A percentile compares a stretch with the other conserved stretches of the same genome.
These are phyloP conservation scores for Paecilomyces fulvus DNA, from an alignment of 2,329 filamentous ascomycete genomes.

Conservation along the genomic window DNA sequence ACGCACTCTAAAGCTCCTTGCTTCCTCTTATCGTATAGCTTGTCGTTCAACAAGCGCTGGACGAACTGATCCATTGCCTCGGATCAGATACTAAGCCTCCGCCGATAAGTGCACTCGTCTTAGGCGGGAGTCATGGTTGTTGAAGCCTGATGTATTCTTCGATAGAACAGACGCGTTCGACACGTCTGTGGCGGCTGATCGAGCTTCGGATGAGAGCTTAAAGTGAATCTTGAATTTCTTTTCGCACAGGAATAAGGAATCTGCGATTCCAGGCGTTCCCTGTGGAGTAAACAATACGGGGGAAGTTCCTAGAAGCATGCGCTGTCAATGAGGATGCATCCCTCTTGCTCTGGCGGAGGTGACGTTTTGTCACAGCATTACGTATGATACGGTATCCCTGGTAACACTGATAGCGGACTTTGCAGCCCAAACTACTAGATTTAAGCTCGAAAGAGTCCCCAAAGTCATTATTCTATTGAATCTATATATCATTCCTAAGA, in stretches of 20 bases:
- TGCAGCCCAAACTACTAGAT: neutral
- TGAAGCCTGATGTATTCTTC: neutral
- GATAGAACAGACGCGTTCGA: neutral
- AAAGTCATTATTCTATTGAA: neutral
- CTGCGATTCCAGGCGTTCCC: neutral
- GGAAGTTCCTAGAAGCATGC: constrained; percentile 11
- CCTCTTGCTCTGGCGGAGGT: constrained; percentile 9
- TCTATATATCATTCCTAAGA: neutral
- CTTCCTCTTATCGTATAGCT: constrained; percentile 97
- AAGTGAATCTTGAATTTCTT: neutral
- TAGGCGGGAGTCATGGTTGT: neutral
- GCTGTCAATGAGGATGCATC: constrained; percentile 12
- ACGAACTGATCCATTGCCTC: constrained; percentile 75
- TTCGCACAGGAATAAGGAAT: neutral
- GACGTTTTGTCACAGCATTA: constrained; percentile 11
- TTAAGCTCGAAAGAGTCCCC: neutral
- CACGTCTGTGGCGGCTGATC: neutral
- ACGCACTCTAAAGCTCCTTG: constrained; percentile 89
- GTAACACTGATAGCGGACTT: neutral
- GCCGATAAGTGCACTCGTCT: neutral
- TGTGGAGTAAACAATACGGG: constrained; percentile 8
- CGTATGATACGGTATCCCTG: constrained; percentile 1
- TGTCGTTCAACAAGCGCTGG: constrained; percentile 88
- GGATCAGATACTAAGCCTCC: neutral
- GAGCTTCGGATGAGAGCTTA: neutral